Conservation (phyloP, 2,329 filamentous ascomycete species). For the Cadophora luteo-olivacea region DNA sequence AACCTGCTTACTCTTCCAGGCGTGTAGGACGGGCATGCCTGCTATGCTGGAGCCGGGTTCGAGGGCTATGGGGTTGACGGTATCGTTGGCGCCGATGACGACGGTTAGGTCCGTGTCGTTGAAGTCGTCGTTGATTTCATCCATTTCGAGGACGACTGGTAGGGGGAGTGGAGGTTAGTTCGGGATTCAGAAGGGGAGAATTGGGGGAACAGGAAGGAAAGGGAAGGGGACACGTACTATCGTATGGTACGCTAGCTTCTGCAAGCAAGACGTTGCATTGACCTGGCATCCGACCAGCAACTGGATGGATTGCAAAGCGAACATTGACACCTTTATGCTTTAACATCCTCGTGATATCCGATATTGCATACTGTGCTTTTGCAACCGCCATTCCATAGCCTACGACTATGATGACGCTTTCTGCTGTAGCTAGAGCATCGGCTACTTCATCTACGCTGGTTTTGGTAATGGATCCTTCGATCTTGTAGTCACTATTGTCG, state of each 20-base stretch:
- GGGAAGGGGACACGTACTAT: constrained; percentile 56
- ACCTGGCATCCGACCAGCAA: constrained; percentile 90
- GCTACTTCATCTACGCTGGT: constrained; percentile 83
- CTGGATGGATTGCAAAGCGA: constrained; percentile 88
- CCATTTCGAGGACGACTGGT: constrained; percentile 88
- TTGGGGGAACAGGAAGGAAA: background rate
- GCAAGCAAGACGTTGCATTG: constrained; percentile 92
- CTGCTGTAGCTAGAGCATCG: constrained; percentile 75
- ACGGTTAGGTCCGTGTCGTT: constrained; percentile 83
- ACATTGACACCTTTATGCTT: constrained; percentile 80
- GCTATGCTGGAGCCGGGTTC: constrained; percentile 85
- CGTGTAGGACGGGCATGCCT: constrained; percentile 90
- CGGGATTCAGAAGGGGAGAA: background rate
- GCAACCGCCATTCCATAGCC: constrained; percentile 95
- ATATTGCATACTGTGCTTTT: constrained; percentile 90
- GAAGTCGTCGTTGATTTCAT: constrained; percentile 95
- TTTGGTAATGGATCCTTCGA: constrained; percentile 80
- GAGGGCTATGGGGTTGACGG: constrained; percentile 87
- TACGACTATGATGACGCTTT: constrained; percentile 83
- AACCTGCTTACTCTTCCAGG: constrained; percentile 93
- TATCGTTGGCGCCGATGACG: constrained; percentile 92
- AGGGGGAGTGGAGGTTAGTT: constrained; percentile 12
- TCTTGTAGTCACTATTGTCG: constrained; percentile 69
- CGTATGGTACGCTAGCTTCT: constrained; percentile 87
- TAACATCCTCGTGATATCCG: constrained; percentile 77